Base-by-base conservation (phyloP, 2,329 filamentous ascomycete genomes). In the Cladophialophora exuberans region DNA sequence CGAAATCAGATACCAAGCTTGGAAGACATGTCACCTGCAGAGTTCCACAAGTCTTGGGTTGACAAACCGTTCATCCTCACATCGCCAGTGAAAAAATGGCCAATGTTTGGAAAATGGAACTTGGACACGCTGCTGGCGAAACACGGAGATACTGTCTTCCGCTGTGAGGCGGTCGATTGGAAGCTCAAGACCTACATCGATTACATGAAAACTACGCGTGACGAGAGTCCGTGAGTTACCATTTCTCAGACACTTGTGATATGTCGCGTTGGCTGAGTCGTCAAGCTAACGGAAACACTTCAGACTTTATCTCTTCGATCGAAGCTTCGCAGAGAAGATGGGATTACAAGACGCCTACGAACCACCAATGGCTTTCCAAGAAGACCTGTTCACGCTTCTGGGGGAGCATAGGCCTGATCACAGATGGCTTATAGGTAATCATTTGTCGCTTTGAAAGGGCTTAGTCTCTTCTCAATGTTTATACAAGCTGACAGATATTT, bases 181-280 rank as follows among this genome's bases (percentile, higher is more conserved):
- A 83, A 86, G 0, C 82, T 96, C 59, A 77, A 79, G n/a, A 88
- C 83, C 0, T 97, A 97, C 70, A 77, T 86, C 59, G 77, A 84
- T 39, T 99, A 97, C 72, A 90, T 97, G 87, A 76, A 79, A 36
- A 81, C 88, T 67, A 93, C 83, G 67, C 75, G 75, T 15, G 93
- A 97, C 62, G 94, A 97, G 73, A 93, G 88, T 59, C 93, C 93
- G n/a, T n/a, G n/a, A n/a, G n/a, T n/a, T n/a, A n/a, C n/a, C n/a
- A n/a, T n/a, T n/a, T n/a, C 0, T n/a, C n/a, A n/a, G n/a, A n/a
- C n/a, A n/a, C n/a, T n/a, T n/a, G n/a, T n/a, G n/a, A n/a, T n/a
- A n/a, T n/a, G n/a, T n/a, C n/a, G n/a, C n/a, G n/a, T n/a, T n/a
- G n/a, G n/a, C n/a, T n/a, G n/a, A n/a, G n/a, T n/a, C n/a, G n/a